Evolutionary conservation across 1,139 yeast genomes (phyloP), one percentile per base, ranked within the genome.

Genomic region (Pichia sp.): DNA sequence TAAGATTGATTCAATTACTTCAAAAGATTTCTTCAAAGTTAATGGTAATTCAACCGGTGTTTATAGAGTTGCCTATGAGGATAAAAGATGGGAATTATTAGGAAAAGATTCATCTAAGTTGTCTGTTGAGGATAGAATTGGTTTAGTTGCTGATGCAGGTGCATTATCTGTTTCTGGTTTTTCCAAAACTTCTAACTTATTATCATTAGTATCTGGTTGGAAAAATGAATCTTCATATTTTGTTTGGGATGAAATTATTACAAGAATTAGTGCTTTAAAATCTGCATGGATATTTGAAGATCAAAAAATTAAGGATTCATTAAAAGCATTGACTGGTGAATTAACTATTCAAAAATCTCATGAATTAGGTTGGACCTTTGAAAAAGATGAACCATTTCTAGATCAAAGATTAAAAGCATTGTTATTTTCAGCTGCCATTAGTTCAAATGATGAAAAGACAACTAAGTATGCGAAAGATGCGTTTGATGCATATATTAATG

Each of bases 231-330:
- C 76, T 34, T 78, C 82, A 45, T 79, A 72, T 59, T 80, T 76
- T 47, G 88, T 85, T 30, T 85, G 95, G 94, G 68, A 73, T 45
- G 83, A 82, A 57, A 68, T 85, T 48, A 65, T 79, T 33, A 63
- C 71, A 33, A 69, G 78, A 44, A 64, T 85, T 47, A 64, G 72
- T 35, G 68, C 81, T 26, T 68, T 88, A 56, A 78, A 76, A 59
- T 70, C 75, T 32, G 85, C 94, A 8, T 85, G 89, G 79, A 63
- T 77, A 44, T 84, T 83, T 64, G 94, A 88, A 69, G 76, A 79
- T 46, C 73, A 78, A 52, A 69, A 70, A 26, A 70, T 78, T 44
- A 73, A 64, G 46, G 74, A 76, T 34, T 83, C 84, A 2, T 72
- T 89, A 58, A 76, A 79, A 58, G 63, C 67, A 33, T 82, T 89